Base-by-base conservation (phyloP, 192 early-diverging fungal genomes). In the Mortierella alpina region DNA sequence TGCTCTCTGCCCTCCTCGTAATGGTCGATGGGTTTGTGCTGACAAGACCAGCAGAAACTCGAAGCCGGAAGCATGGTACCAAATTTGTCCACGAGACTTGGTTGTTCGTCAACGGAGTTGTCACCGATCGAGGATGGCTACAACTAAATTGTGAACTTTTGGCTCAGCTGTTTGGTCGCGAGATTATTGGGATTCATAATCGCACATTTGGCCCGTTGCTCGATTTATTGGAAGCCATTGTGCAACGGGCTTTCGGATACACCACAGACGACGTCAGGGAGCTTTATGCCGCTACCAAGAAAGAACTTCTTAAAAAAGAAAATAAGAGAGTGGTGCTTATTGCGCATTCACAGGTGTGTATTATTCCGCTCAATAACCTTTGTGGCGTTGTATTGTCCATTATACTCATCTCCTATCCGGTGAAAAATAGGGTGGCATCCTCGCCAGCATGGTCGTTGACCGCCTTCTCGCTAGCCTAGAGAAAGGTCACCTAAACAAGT, bases 341-440 rank as follows among this genome's bases (percentile, higher is more conserved):
- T 41, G 63, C 39, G 2, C 63, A 65, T 65, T 65, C 63, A 15
- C 63, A 65, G 63, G 63, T 65, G 22, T 10, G 63, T 65, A 41
- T 63, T 63, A 6, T 10, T 50, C 49, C 15, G 49, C 49, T 11
- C 15, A 50, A 50, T 11, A 50, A 50, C 9, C 15, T 50, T 50
- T 50, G 49, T 15, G 49, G 15, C 49, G 8, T 3, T 47, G n/a
- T 7, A 13, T 17, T 7, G 7, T 63, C 20, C 47, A 50, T 63
- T 11, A 63, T 50, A 9, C 10, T 22, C 0, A 48, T 0, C 47
- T 63, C 49, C 0, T 31, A 5, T 63, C 46, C 47, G 5, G 12
- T 22, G 9, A 10, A 54, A 23, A 4, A 54, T 41, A 65, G 63
- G 63, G 63, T 39, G 50, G 49, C 39, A 54, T 65, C 31, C 51